Evolutionary conservation across 2,329 filamentous ascomycete genomes (phyloP).

Genomic region (Sporothrix mexicana): DNA sequence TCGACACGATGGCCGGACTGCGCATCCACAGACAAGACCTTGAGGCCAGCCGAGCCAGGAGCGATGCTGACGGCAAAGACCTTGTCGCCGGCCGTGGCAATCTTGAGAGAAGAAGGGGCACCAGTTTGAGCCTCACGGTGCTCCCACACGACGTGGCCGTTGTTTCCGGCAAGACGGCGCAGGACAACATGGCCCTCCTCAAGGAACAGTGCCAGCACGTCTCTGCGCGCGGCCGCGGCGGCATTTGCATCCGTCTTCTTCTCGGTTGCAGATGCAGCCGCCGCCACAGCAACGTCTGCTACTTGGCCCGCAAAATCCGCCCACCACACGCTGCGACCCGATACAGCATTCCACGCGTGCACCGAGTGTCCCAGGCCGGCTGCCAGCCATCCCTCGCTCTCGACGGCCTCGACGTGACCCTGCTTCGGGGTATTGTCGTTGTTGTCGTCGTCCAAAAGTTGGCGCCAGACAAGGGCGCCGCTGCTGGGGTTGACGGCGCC

Average conservation of each 20-base stretch:
- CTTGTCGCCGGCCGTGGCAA: conserved; percentile 69
- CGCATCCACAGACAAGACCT: conserved; percentile 74
- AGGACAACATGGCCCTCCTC: conserved; percentile 58
- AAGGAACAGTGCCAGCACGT: conserved; percentile 32
- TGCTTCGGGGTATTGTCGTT: conserved; percentile 47
- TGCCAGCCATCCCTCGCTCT: conserved; percentile 77
- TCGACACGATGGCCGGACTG: conserved; percentile 73
- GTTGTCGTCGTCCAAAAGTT: conserved; percentile 63
- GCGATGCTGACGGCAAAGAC: conserved; percentile 76
- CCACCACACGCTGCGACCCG: conserved; percentile 80
- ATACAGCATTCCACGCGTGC: conserved; percentile 81
- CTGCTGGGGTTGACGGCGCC: conserved; percentile 89
- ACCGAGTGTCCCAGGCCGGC: conserved; percentile 74
- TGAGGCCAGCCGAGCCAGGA: conserved; percentile 72
- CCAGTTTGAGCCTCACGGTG: conserved; percentile 59
- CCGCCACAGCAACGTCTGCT: conserved; percentile 75
- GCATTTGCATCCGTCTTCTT: conserved; percentile 64
- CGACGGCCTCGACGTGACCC: conserved; percentile 71
- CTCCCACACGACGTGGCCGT: conserved; percentile 80
- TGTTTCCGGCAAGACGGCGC: conserved; percentile 72
- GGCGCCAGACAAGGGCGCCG: conserved; percentile 85
- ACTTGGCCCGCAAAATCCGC: conserved; percentile 63
- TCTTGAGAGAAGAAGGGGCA: conserved; percentile 76
- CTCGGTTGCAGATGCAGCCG: background rate
- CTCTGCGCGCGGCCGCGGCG: conserved; percentile 42